Base-by-base conservation (phyloP, 768 basidiomycete species). In the Suillus discolor region DNA sequence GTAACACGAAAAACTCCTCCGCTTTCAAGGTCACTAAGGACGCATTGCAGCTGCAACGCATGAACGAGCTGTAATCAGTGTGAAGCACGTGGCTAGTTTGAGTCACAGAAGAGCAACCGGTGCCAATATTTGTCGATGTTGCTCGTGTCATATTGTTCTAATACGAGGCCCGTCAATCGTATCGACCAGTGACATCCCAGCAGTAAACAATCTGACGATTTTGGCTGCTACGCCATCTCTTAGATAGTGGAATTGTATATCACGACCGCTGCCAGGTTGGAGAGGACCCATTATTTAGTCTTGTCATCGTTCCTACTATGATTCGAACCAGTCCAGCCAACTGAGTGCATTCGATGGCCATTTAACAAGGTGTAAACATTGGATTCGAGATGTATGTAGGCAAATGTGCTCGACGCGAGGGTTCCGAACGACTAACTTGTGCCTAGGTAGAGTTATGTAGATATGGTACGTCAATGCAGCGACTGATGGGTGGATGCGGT, bases 191-290 rank as follows among this genome's bases (percentile, higher is more conserved):
- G 81, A 82, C 25, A 70, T 89, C 25, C 82, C 87, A 4, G 86
- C 85, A 12, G 84, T 89, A 8, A 80, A 77, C 47, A 80, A 77
- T 62, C 75, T 75, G 62, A 88, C 88, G 0, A 78, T 91, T 9
- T 62, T 71, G 3, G 84, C 81, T 12, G 75, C 89, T 23, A 23
- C 38, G 2, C 47, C 47, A 6, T 49, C 47, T 23, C 47, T 49
- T 25, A 13, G n/a, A 47, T n/a, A n/a, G n/a, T n/a, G n/a, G n/a
- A n/a, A n/a, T 23, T 13, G n/a, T 23, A 13, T 23, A 23, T 49
- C 13, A 6, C 13, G n/a, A 23, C 12, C n/a, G 2, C 23, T 49
- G 47, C 23, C 13, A 1, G 6, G n/a, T 49, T 6, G 23, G 25
- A 25, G 23, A 25, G 12, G n/a, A 12, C 20, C 45, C 4, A n/a